Conservation (phyloP, 1,139 yeast genomes). For the Hemisphaericaspora lyxosophila region DNA sequence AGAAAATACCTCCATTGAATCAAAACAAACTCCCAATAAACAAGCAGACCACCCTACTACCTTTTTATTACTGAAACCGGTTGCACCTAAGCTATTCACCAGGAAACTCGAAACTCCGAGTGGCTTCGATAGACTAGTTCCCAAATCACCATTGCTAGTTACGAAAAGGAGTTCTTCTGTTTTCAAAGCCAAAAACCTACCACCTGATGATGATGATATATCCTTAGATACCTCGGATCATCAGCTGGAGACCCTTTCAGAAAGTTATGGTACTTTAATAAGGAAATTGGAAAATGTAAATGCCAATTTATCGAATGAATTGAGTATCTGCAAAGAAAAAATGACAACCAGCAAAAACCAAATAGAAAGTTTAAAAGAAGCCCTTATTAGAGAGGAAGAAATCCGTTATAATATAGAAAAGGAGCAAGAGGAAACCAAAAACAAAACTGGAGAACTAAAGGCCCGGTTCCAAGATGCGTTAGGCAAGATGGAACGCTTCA, state of each 20-base stretch:
- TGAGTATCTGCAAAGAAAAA: neutral
- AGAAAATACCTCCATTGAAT: conserved; percentile 1
- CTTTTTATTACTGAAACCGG: neutral
- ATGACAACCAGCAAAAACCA: neutral
- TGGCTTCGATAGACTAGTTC: neutral
- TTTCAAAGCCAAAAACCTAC: neutral
- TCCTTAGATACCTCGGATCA: neutral
- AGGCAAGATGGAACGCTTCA: neutral
- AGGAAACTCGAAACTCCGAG: neutral
- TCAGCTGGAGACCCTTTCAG: conserved; percentile 1
- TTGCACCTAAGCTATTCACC: conserved; percentile 2
- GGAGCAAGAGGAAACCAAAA: neutral
- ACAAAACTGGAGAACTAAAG: neutral
- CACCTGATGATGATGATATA: too few relatives aligned
- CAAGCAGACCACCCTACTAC: neutral
- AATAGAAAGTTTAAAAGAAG: neutral
- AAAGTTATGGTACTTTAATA: conserved; percentile 1
- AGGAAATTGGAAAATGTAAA: conserved; percentile 2
- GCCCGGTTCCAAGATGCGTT: neutral
- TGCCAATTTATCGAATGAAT: neutral
- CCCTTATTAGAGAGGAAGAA: neutral
- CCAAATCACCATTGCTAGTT: neutral
- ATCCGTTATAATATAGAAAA: neutral
- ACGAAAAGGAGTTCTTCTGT: neutral
- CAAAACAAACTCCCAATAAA: neutral